phyloP scores from a whole-genome alignment of 2,329 filamentous ascomycete genomes.

The Verticillium longisporum region DNA sequence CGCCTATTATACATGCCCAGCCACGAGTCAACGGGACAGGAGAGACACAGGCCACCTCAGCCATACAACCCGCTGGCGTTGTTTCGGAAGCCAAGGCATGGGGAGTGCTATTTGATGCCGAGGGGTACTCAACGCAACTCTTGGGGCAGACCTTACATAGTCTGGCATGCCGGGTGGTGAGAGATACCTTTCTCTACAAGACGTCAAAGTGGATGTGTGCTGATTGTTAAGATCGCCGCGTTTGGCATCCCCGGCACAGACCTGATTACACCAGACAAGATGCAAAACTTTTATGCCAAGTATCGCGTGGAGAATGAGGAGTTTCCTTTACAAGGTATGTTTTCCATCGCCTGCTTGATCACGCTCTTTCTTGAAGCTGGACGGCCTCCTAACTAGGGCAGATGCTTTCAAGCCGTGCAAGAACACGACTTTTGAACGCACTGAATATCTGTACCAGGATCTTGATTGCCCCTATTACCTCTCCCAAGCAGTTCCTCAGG shows the following conservation, averaged over 20 bases:
- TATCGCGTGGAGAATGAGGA: slow-evolving; percentile 57
- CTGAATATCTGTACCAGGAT: slow-evolving; percentile 50
- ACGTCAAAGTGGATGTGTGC: neutral
- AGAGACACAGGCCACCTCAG: neutral
- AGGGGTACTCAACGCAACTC: slow-evolving; percentile 60
- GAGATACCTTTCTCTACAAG: neutral
- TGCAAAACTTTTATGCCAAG: slow-evolving; percentile 65
- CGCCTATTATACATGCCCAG: slow-evolving; percentile 7
- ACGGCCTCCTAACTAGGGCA: slow-evolving; percentile 15
- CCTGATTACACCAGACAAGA: slow-evolving; percentile 69
- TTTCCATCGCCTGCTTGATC: neutral
- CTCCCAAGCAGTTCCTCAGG: slow-evolving; percentile 44
- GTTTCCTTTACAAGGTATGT: slow-evolving; percentile 31
- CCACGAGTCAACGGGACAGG: neutral
- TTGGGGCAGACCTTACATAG: slow-evolving; percentile 67
- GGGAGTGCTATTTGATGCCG: slow-evolving; percentile 65
- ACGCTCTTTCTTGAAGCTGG: neutral
- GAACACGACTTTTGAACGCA: slow-evolving; percentile 37
- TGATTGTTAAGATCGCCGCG: slow-evolving; percentile 20
- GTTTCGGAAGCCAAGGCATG: slow-evolving; percentile 56
- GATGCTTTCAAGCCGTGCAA: slow-evolving; percentile 43
- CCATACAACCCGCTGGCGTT: neutral
- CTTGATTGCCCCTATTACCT: slow-evolving; percentile 58
- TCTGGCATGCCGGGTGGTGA: slow-evolving; percentile 62
- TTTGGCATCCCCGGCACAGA: slow-evolving; percentile 27